Conservation (phyloP, 2,329 filamentous ascomycete genomes). For the Venturia nashicola region DNA sequence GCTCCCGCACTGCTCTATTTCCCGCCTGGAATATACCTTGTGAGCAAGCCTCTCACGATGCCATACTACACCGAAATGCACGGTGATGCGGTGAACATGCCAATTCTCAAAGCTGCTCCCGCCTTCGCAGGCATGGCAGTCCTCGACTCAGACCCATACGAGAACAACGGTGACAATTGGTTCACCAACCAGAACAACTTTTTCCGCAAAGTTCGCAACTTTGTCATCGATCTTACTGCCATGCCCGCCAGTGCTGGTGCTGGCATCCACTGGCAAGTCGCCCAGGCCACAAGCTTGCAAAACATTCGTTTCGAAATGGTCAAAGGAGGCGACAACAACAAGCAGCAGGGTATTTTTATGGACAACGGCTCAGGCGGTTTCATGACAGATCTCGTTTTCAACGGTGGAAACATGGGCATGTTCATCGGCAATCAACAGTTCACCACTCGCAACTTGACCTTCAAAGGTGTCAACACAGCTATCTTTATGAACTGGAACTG, state of each 20-base stretch:
- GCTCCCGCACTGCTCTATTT: conserved; percentile 85
- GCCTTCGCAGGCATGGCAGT: conserved; percentile 74
- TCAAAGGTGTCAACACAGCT: conserved; percentile 36
- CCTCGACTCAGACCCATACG: conserved; percentile 80
- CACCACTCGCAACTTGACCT: conserved; percentile 38
- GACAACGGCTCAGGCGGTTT: conserved; percentile 50
- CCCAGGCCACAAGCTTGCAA: conserved; percentile 51
- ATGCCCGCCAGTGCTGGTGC: conserved; percentile 20
- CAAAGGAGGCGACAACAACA: conserved; percentile 29
- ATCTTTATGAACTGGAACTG: conserved; percentile 45
- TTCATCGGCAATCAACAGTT: conserved; percentile 55
- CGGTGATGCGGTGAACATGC: conserved; percentile 61
- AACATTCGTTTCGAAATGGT: conserved; percentile 49
- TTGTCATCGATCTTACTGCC: conserved; percentile 36
- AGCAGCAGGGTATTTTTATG: conserved; percentile 48
- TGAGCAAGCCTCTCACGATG: conserved; percentile 67
- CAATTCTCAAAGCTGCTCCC: conserved; percentile 54
- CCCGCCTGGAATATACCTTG: conserved; percentile 72
- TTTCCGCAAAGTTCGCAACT: conserved; percentile 42
- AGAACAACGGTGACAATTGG: conserved; percentile 40
- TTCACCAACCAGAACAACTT: conserved; percentile 44
- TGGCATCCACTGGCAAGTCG: conserved; percentile 56
- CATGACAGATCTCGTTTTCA: conserved; percentile 47
- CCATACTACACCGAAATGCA: conserved; percentile 92
- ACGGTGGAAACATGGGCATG: conserved; percentile 47